Base-by-base conservation (phyloP, 805 yeast genomes). In the Yamadazyma sp. region DNA sequence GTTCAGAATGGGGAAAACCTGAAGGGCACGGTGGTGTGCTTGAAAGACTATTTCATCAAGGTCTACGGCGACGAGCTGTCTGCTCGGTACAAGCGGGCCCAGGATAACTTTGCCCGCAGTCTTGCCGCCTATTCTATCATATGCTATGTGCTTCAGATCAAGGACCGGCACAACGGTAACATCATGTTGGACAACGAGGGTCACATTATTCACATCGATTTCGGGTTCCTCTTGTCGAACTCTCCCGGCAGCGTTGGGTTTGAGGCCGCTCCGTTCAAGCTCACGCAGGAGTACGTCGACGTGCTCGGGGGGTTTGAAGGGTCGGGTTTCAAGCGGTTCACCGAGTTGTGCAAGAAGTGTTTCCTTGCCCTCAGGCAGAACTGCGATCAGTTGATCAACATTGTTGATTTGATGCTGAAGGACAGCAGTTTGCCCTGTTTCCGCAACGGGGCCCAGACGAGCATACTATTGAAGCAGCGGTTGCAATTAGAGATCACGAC, bases 241-340 rank as follows among this genome's bases (percentile, higher is more conserved):
- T 83, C 97, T 0, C 99, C 99, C 0, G 99, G 99, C 3, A 84
- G 95, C 33, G 89, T 93, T 39, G 96, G 97, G 0, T 90, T 93
- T 58, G 99, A 93, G 56, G 95, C 96, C 1, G 96, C 98, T 1
- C 97, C 99, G 1, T 93, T 93, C 71, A 93, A 93, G 57, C 69
- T 93, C 12, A 88, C 98, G 0, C 71, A 72, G 42, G 99, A 93
- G 53, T 93, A 93, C 50, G 78, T 91, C 15, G 97, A 90, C 21
- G 60, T 93, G 3, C 59, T 93, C 48, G 99, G 95, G 8, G 98
- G 98, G 0, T 38, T 71, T 0, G 81, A 78, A 2, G 77, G 88
- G 13, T 74, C 68, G 15, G 63, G 74, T 35, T 93, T 77, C 62
- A 55, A 63, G 26, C 69, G 70, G 37, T 93, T 86, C 63, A 76